These are phyloP conservation scores for Leishmania lainsoni DNA, from an alignment of 208 protist species.

Conservation along the genomic window DNA sequence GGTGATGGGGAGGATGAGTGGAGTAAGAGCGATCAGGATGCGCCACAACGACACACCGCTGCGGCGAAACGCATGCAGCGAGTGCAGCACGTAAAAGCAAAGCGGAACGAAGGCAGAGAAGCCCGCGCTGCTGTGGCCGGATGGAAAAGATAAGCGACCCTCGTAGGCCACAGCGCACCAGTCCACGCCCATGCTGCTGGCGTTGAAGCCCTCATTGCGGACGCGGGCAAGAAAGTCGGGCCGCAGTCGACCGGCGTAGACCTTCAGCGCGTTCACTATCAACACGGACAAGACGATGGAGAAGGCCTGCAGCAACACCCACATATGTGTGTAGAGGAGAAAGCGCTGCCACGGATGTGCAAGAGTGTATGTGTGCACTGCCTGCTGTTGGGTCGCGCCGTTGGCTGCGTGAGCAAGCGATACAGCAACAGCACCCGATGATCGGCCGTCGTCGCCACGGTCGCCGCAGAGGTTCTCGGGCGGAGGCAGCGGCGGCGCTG, in stretches of 20 bases:
- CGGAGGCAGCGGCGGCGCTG: too few relatives aligned
- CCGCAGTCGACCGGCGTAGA: conserved; percentile 66
- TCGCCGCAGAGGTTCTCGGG: neutral
- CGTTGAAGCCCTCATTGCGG: conserved; percentile 8
- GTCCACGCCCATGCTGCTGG: too few relatives aligned
- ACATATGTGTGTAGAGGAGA: conserved; percentile 42
- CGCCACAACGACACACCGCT: conserved; percentile 47
- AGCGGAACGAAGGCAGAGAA: conserved; percentile 76
- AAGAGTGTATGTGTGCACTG: neutral
- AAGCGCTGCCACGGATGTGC: conserved; percentile 22
- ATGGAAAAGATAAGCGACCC: conserved; percentile 93
- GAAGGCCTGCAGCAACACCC: conserved; percentile 59
- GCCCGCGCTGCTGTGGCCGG: conserved; percentile 83
- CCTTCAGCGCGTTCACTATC: conserved; percentile 55
- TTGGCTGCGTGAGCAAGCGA: neutral
- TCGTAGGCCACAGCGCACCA: too few relatives aligned
- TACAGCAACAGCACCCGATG: too few relatives aligned
- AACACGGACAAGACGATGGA: conserved; percentile 44
- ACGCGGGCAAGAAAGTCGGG: conserved; percentile 69
- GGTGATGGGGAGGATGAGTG: conserved; percentile 56
- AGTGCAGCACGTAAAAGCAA: conserved; percentile 78
- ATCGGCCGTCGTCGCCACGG: too few relatives aligned
- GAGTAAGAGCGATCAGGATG: conserved; percentile 41
- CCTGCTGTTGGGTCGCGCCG: neutral
- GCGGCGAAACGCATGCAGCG: conserved; percentile 36